Evolutionary conservation across 495 filamentous ascomycete genomes (phyloP).

Genomic region (Poronia punctata): DNA sequence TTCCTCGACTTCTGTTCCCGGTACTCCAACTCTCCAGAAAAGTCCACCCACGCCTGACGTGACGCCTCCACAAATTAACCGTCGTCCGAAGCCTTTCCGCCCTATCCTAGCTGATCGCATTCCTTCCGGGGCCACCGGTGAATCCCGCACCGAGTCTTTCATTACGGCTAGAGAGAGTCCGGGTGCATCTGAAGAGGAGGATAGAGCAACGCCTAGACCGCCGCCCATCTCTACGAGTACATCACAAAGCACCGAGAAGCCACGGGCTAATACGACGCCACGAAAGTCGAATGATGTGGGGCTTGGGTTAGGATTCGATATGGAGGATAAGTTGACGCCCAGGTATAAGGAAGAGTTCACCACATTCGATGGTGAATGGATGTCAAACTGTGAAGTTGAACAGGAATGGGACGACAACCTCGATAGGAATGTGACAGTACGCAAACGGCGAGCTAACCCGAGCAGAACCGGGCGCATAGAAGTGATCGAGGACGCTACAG

Average conservation of each 20-base stretch:
- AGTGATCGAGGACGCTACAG: slow-evolving; percentile 41
- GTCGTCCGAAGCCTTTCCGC: slow-evolving; percentile 31
- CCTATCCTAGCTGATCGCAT: slow-evolving; percentile 35
- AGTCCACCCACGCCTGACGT: slow-evolving; percentile 65
- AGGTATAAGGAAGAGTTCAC: slow-evolving; percentile 34
- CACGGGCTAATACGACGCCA: slow-evolving; percentile 23
- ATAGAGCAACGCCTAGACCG: slow-evolving; percentile 41
- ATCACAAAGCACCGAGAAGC: slow-evolving; percentile 34
- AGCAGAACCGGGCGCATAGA: slow-evolving; percentile 25
- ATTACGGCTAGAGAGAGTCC: slow-evolving; percentile 60
- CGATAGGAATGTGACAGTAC: slow-evolving; percentile 51
- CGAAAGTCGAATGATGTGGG: slow-evolving; percentile 32
- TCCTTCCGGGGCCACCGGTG: slow-evolving; percentile 39
- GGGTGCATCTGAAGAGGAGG: slow-evolving; percentile 54
- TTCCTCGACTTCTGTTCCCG: slow-evolving; percentile 5
- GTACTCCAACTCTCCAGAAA: slow-evolving; percentile 36
- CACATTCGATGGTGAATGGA: slow-evolving; percentile 45
- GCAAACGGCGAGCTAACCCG: slow-evolving; percentile 37
- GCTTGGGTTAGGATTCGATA: slow-evolving; percentile 45
- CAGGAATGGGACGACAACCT: slow-evolving; percentile 51
- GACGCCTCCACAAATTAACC: slow-evolving; percentile 52
- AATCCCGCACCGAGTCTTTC: slow-evolving; percentile 64
- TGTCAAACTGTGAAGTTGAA: slow-evolving; percentile 32
- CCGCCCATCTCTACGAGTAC: slow-evolving; percentile 35
- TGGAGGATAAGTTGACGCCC: slow-evolving; percentile 31